phyloP scores from a whole-genome alignment of 2,329 filamentous ascomycete genomes.

The Stachybotrys chlorohalonatus region DNA sequence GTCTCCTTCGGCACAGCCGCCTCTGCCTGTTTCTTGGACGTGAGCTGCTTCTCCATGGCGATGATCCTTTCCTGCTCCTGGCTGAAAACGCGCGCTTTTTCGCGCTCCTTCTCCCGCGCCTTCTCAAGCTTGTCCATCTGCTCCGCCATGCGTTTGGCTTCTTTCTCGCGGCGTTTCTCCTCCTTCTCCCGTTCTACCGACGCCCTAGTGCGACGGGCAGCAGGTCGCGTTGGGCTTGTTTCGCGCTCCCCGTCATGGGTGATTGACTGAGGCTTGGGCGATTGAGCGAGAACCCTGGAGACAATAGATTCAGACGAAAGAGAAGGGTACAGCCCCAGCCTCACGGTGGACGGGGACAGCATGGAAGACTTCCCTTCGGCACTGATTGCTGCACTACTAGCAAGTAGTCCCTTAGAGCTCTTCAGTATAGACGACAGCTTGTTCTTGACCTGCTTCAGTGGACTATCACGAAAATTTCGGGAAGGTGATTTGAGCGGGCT shows the following conservation, averaged over 20 bases:
- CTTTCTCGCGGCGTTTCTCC: conserved; percentile 58
- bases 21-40: conserved; percentile 44
- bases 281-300: conserved; percentile 12
- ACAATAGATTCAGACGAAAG: conserved; percentile 41
- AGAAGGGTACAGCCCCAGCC: conserved; percentile 32
- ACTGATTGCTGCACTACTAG: conserved; percentile 59
- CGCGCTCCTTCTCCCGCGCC: conserved; percentile 59
- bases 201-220: conserved; percentile 43
- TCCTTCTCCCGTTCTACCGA: conserved; percentile 54
- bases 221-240: conserved; percentile 32
- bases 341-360: conserved; percentile 42
- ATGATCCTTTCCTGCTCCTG: conserved; percentile 47
- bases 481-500: conserved; percentile 49
- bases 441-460: conserved; percentile 84
- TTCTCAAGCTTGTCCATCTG: conserved; percentile 57
- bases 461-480: conserved; percentile 57
- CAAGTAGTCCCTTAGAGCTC: conserved; percentile 77
- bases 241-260: conserved; percentile 8
- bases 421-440: conserved; percentile 87
- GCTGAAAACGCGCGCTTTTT: conserved; percentile 53
- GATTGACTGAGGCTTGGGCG: conserved; percentile 8
- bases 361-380: conserved; percentile 52
- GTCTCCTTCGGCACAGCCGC: conserved; percentile 28
- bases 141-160: conserved; percentile 51
- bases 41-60: conserved; percentile 43